Conservation (phyloP, 2,329 filamentous ascomycete genomes). For the Madurella fahalii region DNA sequence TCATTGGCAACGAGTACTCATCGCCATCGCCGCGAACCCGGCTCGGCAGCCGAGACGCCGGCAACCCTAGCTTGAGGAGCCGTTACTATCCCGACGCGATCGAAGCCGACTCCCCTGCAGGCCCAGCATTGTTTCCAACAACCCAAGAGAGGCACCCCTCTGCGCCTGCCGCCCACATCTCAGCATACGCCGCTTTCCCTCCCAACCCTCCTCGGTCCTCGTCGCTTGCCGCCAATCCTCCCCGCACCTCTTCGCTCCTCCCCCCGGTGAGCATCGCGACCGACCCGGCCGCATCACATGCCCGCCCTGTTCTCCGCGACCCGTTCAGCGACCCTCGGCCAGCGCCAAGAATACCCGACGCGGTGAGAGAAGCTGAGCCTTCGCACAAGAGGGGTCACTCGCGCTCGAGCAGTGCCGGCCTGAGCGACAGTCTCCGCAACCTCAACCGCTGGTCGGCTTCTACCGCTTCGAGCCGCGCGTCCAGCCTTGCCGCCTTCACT, state of each 20-base stretch:
- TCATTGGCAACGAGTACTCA: constrained; percentile 9
- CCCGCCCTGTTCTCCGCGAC: constrained; percentile 19
- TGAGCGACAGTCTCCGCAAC: constrained; percentile 44
- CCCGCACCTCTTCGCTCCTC: constrained; percentile 43
- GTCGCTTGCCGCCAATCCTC: constrained; percentile 36
- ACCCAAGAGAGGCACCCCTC: constrained; percentile 13
- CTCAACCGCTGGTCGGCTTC: constrained; percentile 53
- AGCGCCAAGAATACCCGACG: constrained; percentile 14
- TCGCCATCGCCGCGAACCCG: constrained; percentile 23
- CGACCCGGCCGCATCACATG: constrained; percentile 18
- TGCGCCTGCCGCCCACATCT: constrained; percentile 16
- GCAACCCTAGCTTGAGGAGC: constrained; percentile 10
- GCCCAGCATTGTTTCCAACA: neutral
- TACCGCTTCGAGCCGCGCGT: constrained; percentile 46
- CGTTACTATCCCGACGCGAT: constrained; percentile 11
- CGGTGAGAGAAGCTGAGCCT: constrained; percentile 20
- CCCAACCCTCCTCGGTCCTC: constrained; percentile 39
- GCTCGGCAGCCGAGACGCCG: constrained; percentile 16
- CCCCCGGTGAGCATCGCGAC: constrained; percentile 35
- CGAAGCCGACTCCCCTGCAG: constrained; percentile 13
- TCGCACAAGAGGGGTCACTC: constrained; percentile 30
- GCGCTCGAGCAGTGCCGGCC: constrained; percentile 35
- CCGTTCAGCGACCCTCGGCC: constrained; percentile 28
- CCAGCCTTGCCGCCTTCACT: constrained; percentile 36
- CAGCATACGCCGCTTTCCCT: constrained; percentile 23